A percentile compares a stretch with the other conserved stretches of the same genome.
phyloP scores from a whole-genome alignment of 2,329 filamentous ascomycete genomes.

The Pseudocercospora ulei region DNA sequence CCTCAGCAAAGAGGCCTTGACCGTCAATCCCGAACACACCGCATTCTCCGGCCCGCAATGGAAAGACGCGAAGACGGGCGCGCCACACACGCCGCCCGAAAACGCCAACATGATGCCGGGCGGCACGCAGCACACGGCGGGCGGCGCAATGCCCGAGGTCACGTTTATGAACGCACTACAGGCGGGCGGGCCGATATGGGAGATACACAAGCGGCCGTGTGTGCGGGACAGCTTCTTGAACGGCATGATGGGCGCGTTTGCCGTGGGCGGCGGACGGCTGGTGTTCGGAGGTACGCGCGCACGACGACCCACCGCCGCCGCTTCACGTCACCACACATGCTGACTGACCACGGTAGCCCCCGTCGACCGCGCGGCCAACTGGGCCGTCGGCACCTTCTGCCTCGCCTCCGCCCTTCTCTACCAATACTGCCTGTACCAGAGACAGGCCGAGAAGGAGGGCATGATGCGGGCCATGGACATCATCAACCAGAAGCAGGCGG shows the following conservation, averaged over 20 bases:
- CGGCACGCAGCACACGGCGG: constrained; percentile 51
- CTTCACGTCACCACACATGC: not conserved
- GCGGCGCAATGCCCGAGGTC: constrained; percentile 52
- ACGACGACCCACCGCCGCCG: no score
- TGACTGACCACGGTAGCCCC: constrained; percentile 39
- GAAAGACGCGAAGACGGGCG: constrained; percentile 25
- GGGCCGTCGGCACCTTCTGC: constrained; percentile 71
- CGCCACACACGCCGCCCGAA: constrained; percentile 33
- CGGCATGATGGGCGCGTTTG: constrained; percentile 72
- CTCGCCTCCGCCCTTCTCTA: constrained; percentile 61
- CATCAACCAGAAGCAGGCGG: constrained; percentile 61
- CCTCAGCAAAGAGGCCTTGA: constrained; percentile 29
- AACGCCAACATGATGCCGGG: constrained; percentile 49
- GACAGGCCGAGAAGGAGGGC: constrained; percentile 64
- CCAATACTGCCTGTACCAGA: constrained; percentile 71
- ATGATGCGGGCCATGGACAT: constrained; percentile 81
- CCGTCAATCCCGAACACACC: constrained; percentile 29
- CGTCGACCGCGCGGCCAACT: constrained; percentile 63
- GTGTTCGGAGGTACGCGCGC: constrained; percentile 59
- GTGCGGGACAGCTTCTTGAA: constrained; percentile 71
- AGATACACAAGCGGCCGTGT: constrained; percentile 71
- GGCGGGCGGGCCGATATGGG: constrained; percentile 57
- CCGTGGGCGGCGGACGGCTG: constrained; percentile 61
- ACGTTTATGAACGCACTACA: constrained; percentile 51
- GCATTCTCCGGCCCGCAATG: constrained; percentile 34